Evolutionary conservation across 2,329 filamentous ascomycete species (phyloP), one percentile per base, ranked within the genome.

Genomic region (Pestalotiopsis sp.): DNA sequence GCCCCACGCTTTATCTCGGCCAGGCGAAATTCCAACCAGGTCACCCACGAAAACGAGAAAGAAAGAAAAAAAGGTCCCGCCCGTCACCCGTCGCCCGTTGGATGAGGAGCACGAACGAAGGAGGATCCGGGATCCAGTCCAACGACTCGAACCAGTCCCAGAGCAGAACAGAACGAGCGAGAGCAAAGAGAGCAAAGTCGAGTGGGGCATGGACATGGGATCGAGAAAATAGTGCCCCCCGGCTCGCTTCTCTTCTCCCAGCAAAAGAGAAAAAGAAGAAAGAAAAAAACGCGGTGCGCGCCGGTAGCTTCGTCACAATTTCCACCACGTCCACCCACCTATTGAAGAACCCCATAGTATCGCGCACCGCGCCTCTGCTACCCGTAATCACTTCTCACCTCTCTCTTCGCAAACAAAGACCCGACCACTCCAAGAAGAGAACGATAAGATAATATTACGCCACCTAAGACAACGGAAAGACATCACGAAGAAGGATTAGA

Each of bases 1-100:
- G 59, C 59, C 59, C 59, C 59, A 62, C 59, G 59, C 31, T 27
- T 62, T 38, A 62, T 62, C 59, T 62, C 59, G 59, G 57, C 57
- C 27, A n/a, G 45, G 57, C 27, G 12, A 31, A 59, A 59, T 59
- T 31, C 25, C 57, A 20, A 17, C 31, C 31, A 36, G 31, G 31
- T 20, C 45, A 52, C 20, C 45, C 45, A 52, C 45, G 45, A 52
- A 23, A 17, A n/a, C 17, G 17, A 52, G 45, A 52, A 23, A 49
- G 20, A 52, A 20, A 52, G 17, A 52, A 52, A 49, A 52, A 20
- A 52, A 52, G 45, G 45, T 52, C 45, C 45, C 45, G 45, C 20
- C 45, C 45, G 45, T 52, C 17, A 20, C 45, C 45, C 45, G 45
- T 52, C 45, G 45, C 45, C 45, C 45, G 45, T 52, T 52, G 45